These are phyloP conservation scores for Piedraia hortae DNA, from an alignment of 2,329 filamentous ascomycete genomes.

Conservation along the genomic window DNA sequence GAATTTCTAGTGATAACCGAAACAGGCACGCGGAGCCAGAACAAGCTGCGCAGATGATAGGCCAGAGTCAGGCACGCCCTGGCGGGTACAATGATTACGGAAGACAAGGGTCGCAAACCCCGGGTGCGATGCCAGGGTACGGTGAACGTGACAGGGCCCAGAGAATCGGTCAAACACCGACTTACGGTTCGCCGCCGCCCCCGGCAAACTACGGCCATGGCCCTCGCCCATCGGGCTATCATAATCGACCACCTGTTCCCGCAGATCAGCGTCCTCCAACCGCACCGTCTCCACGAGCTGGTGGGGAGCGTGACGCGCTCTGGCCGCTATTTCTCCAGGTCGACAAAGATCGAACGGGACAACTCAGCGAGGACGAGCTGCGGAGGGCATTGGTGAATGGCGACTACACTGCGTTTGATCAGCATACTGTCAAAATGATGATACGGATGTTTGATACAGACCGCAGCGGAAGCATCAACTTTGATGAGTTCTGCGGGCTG, in stretches of 20 bases:
- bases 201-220: slow-evolving; percentile 24
- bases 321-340: slow-evolving; percentile 73
- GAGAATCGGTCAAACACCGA: slow-evolving; percentile 3
- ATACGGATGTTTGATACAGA: slow-evolving; percentile 98
- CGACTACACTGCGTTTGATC: slow-evolving; percentile 82
- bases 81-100: slow-evolving; percentile 10
- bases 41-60: slow-evolving; percentile 18
- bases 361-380: slow-evolving; percentile 65
- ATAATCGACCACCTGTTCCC: slow-evolving; percentile 29
- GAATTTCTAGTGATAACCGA: slow-evolving; percentile 5
- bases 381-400: slow-evolving; percentile 81
- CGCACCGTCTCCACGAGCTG: slow-evolving; percentile 23
- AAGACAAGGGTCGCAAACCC: slow-evolving; percentile 6
- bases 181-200: slow-evolving; percentile 20
- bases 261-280: slow-evolving; percentile 17
- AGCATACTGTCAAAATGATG: slow-evolving; percentile 93
- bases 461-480: slow-evolving; percentile 66
- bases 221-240: slow-evolving; percentile 33
- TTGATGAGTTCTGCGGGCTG: slow-evolving; percentile 83
- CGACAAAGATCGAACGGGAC: slow-evolving; percentile 58
- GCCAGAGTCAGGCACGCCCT: slow-evolving; percentile 8
- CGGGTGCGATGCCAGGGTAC: slow-evolving; percentile 5
- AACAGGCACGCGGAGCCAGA: slow-evolving; percentile 49
- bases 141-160: too few species aligned
- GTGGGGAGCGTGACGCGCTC: slow-evolving; percentile 40